Base-by-base conservation (phyloP, 768 basidiomycete genomes). In the Phaeotremella skinneri region DNA sequence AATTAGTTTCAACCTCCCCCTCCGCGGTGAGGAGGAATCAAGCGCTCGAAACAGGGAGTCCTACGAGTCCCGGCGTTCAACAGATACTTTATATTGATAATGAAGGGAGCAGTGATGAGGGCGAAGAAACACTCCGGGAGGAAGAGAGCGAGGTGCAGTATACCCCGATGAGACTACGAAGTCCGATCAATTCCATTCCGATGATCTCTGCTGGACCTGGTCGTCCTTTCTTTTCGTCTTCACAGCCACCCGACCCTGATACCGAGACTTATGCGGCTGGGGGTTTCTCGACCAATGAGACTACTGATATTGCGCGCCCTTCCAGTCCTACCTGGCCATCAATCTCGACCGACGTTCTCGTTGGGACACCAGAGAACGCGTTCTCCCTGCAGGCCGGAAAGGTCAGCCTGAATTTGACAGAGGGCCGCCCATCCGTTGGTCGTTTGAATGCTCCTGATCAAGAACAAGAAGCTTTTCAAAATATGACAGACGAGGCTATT, bases 31-130 rank as follows among this genome's bases (percentile, higher is more conserved):
- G 9, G 17, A 37, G 34, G 34, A 17, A 7, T 37, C 34, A 37
- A 17, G 7, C 34, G 7, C 34, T 7, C 17, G 34, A 17, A 14
- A 45, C 7, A 14, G 43, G 43, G 23, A 13, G 13, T 45, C 43
- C 43, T 9, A 45, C 7, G 43, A 45, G 43, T 23, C 23, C 23
- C 7, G 43, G 43, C 6, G 42, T 63, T 29, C 37, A 39, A 26
- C 39, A 62, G 21, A 30, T 56, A 2, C 39, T 67, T 2, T 63
- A 61, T 49, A 53, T 67, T 2, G 55, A 63, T 49, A 67, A 67
- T 42, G 34, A 7, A 7, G 34, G 17, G 34, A 37, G 17, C 17
- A 17, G 34, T 37, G 34, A 37, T 7, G 34, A 37, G 34, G 17
- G 34, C 7, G 34, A 37, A 37, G 34, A 37, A 17, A 7, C 9